Base-by-base conservation (phyloP, 2,329 filamentous ascomycete species). In the Amylocarpus encephaloides region DNA sequence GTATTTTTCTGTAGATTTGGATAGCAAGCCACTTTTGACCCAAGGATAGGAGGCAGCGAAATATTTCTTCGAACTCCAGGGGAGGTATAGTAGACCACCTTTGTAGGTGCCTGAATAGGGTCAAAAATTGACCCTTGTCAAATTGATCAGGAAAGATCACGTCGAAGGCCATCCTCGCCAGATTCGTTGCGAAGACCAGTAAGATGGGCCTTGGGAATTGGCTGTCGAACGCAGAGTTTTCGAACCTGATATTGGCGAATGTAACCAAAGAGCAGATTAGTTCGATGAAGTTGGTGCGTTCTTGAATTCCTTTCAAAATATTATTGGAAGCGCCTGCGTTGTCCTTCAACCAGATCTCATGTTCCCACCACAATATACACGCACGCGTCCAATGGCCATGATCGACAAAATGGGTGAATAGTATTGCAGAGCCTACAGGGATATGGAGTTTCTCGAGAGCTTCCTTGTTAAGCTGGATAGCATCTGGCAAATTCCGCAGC, bases 401-500 rank as follows among this genome's bases (percentile, higher is more conserved):
- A 12, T 55, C 46, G 15, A 61, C 34, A 3, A 62, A 29, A 41
- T 63, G 59, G 13, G 53, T 45, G 41, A 66, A 45, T 15, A 65
- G 50, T 18, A 60, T 54, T 22, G 56, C 53, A 10, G 55, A 50
- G 5, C 58, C 63, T 22, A 57, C 54, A 11, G 59, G 55, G 3
- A 45, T 26, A 15, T 51, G 42, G 11, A 62, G 46, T 2, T 34
- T 55, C 15, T 57, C 16, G 19, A 54, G 32, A 12, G 59, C 55
- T 5, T 42, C 43, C 43, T 50, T 43, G 35, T 64, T 54, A n/a
- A 63, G 29, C 34, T 55, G 44, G 16, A 60, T 54, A 2, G 68
- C 67, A 35, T 69, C 67, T 10, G 65, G 66, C 12, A 69, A 51
- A 51, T 70, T 64, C 16, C 67, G 61, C 13, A 72, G 62, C n/a